Evolutionary conservation across 345 rosid genomes (phyloP).

Genomic region (Erodium maritimum): DNA sequence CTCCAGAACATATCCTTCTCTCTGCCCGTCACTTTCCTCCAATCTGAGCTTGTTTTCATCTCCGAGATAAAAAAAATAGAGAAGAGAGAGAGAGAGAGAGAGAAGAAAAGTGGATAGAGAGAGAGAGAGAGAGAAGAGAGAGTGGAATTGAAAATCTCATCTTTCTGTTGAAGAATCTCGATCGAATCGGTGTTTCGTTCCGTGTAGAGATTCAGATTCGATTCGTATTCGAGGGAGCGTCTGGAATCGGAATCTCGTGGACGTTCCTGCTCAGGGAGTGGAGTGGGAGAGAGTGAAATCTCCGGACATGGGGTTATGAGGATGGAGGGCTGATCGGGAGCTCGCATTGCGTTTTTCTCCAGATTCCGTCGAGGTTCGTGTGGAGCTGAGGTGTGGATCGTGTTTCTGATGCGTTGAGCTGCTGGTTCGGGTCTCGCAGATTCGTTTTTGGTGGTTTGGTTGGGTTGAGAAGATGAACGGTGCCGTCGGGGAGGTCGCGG

Average conservation of each 20-base stretch:
- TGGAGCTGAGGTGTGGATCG: neutral
- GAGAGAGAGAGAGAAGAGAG: neutral
- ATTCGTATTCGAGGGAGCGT: neutral
- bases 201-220: neutral
- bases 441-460: neutral
- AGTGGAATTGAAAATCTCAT: neutral
- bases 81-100: neutral
- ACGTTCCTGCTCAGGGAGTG: neutral
- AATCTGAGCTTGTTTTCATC: too few relatives aligned
- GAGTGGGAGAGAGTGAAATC: neutral
- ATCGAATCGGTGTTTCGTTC: neutral
- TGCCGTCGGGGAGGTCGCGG: conserved; percentile 27
- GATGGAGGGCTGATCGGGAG: neutral
- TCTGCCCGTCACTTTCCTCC: too few relatives aligned
- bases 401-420: neutral
- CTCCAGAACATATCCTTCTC: too few relatives aligned
- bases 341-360: neutral
- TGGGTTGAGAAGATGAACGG: conserved; percentile 33
- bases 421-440: neutral
- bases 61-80: too few relatives aligned
- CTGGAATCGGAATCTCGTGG: neutral
- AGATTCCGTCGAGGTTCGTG: neutral
- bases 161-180: neutral
- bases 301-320: neutral
- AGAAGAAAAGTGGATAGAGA: neutral